These are phyloP conservation scores for Phragmites australis DNA, from an alignment of 176 grass and related monocot species.

Conservation along the genomic window DNA sequence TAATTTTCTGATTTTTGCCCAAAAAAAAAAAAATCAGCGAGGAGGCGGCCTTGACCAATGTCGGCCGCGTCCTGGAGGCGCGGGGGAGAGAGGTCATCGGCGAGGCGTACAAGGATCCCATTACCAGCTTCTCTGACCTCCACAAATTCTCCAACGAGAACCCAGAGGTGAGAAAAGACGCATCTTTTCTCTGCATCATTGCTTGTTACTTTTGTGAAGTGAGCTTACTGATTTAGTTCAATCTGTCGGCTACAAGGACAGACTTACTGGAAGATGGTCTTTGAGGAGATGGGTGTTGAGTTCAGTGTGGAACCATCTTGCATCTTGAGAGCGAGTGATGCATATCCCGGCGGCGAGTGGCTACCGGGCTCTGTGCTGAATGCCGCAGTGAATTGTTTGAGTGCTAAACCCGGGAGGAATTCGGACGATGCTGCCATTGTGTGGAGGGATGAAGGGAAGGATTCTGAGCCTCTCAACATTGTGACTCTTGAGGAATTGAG, in stretches of 20 bases:
- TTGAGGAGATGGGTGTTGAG: conserved; percentile 78
- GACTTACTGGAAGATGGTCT: conserved; percentile 83
- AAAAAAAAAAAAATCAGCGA: conserved; percentile 25
- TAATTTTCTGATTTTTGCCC: not conserved
- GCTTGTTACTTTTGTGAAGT: conserved; percentile 12
- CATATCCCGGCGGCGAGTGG: conserved; percentile 75
- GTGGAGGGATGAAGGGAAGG: conserved; percentile 86
- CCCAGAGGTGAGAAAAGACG: conserved; percentile 59
- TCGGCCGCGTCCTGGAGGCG: conserved; percentile 70
- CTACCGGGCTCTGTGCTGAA: conserved; percentile 66
- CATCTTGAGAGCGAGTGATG: conserved; percentile 57
- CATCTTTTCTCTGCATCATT: not conserved
- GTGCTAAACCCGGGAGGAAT: conserved; percentile 55
- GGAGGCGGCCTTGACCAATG: conserved; percentile 63
- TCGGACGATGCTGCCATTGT: conserved; percentile 52
- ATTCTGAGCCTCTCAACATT: conserved; percentile 59
- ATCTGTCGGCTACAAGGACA: conserved; percentile 26
- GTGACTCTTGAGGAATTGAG: conserved; percentile 75
- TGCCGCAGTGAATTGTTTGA: conserved; percentile 71
- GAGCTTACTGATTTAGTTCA: not conserved
- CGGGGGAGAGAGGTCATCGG: conserved; percentile 69
- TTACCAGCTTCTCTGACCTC: conserved; percentile 69
- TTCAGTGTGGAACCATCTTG: conserved; percentile 67
- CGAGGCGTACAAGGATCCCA: conserved; percentile 63
- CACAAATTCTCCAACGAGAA: conserved; percentile 72